Base-by-base conservation (phyloP, 345 rosid genomes). In the Gossypium thurberi region DNA sequence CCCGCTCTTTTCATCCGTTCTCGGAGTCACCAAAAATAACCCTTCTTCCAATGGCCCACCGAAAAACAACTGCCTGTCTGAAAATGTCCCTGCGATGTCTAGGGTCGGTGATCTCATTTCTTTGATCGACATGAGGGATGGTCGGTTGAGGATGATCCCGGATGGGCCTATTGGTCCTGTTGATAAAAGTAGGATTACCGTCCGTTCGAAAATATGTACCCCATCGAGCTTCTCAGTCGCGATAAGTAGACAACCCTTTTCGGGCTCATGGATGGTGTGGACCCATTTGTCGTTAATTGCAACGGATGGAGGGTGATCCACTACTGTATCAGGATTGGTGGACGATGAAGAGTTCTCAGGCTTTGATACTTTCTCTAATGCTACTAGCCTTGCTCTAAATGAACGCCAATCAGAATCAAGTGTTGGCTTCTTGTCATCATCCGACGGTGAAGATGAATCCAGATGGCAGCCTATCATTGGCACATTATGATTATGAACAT, bases 151-250 rank as follows among this genome's bases (percentile, higher is more conserved):
- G 64, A 95, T 89, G 75, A 92, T 80, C 33, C 99, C 99, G 7
- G 81, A 79, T 12, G 90, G 94, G 42, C 98, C 94, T 18, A 87
- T 66, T 1, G 91, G 96, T 46, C 87, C 97, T 20, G 87, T 82
- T 4, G 91, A 83, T 4, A 95, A 84, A 72, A 92, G 89, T 12
- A 91, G 85, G 85, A 95, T 77, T 73, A 95, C 98, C 0, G 98
- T 87, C 75, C 94, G 85, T 78, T 90, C 98, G 48, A 95, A 95
- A 11, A 92, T 86, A 78, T 85, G 94, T 57, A 89, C 92, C 23
- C 98, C 96, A 12, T 92, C 89, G 26, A 95, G 93, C 89, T 84
- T 92, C 80, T 91, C 96, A 12, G 96, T 91, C 2, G 99, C 97
- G 23, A 95, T 79, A 9, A 95, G 90, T 47, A 95, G 81, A 56